Evolutionary conservation across 768 basidiomycete species (phyloP).

Genomic region (Tricholomella constricta): DNA sequence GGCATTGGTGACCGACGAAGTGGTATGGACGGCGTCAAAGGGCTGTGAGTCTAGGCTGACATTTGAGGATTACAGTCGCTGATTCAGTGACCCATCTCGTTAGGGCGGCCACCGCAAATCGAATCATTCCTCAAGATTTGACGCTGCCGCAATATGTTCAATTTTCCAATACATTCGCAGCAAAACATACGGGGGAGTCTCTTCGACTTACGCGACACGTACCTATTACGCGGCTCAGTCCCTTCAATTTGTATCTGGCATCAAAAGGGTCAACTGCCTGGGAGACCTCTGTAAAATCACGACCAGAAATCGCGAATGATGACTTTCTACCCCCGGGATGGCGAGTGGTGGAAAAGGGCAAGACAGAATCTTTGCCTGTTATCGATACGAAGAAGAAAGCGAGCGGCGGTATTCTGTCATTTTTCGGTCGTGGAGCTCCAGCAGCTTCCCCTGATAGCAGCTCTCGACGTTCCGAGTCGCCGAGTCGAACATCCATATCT

Average conservation of each 20-base stretch:
- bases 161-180: conserved; percentile 57
- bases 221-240: conserved; percentile 56
- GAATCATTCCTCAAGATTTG: conserved; percentile 52
- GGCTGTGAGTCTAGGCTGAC: conserved; percentile 52
- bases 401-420: conserved; percentile 65
- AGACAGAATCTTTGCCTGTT: conserved; percentile 31
- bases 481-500: conserved; percentile 10
- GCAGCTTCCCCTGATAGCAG: conserved; percentile 8
- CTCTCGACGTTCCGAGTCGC: conserved; percentile 16
- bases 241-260: conserved; percentile 67
- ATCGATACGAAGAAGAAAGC: conserved; percentile 53
- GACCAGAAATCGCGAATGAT: conserved; percentile 49
- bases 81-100: not conserved
- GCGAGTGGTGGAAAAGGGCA: conserved; percentile 65
- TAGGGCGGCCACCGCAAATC: conserved; percentile 43
- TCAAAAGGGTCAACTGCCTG: conserved; percentile 77
- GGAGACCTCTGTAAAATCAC: conserved; percentile 67
- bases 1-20: conserved; percentile 35
- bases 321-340: conserved; percentile 69
- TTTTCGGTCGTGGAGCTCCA: conserved; percentile 55
- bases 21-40: conserved; percentile 52
- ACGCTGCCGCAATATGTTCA: conserved; percentile 49
- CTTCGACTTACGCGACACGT: conserved; percentile 66
- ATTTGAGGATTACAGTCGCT: not conserved
- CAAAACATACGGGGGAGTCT: conserved; percentile 60